Evolutionary conservation across 139 green algal genomes (phyloP).

Genomic region (Raphidocelis subcapitata): DNA sequence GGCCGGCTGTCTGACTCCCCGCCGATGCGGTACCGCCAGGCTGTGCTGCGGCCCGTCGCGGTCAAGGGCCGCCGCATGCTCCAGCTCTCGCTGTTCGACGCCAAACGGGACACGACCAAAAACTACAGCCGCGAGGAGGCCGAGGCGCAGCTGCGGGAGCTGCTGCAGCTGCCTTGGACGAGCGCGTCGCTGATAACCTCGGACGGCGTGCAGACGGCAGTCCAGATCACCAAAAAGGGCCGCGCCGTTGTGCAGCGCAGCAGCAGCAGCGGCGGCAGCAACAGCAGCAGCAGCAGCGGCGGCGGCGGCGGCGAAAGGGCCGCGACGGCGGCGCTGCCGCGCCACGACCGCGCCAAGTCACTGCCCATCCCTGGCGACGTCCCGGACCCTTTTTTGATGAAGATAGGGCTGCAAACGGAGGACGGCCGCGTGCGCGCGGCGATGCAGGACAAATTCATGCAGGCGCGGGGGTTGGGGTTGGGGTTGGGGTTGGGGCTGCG

Average conservation of each 20-base stretch:
- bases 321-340: background rate
- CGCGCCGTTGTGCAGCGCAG: conserved; percentile 32
- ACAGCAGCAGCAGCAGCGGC: background rate
- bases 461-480: background rate
- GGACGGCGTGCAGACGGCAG: conserved; percentile 16
- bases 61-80: conserved; percentile 17
- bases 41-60: conserved; percentile 6
- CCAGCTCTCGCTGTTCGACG: conserved; percentile 13
- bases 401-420: conserved; percentile 48
- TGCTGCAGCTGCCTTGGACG: conserved; percentile 20
- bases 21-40: too few species aligned
- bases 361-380: conserved; percentile 34
- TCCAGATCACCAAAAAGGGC: conserved; percentile 35
- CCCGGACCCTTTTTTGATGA: conserved; percentile 53
- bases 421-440: conserved; percentile 45
- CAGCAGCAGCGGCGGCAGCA: background rate
- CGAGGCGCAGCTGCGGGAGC: conserved; percentile 1
- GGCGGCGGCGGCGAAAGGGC: background rate
- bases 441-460: conserved; percentile 35
- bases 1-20: too few species aligned
- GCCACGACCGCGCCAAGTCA: conserved; percentile 52
- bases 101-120: conserved; percentile 4
- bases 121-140: conserved; percentile 8
- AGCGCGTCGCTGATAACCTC: background rate
- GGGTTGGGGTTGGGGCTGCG: background rate